Conservation (phyloP, 495 filamentous ascomycete species). For the Neohortaea acidophila region DNA sequence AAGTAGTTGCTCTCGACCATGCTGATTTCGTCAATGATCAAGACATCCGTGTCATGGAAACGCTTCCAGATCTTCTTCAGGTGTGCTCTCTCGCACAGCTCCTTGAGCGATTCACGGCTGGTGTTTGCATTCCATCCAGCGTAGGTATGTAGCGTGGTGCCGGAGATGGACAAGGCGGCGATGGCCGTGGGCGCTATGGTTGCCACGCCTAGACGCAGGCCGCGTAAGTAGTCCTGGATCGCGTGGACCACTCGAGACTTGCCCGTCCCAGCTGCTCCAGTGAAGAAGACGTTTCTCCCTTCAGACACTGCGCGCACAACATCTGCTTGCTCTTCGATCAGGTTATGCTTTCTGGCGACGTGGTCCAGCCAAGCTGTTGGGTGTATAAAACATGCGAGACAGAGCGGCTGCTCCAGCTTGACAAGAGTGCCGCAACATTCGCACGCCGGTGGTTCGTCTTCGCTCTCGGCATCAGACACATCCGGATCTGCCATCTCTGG, state of each 20-base stretch:
- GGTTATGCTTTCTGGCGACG: neutral
- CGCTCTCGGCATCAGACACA: neutral
- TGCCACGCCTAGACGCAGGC: conserved; percentile 24
- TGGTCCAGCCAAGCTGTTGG: neutral
- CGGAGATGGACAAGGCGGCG: conserved; percentile 36
- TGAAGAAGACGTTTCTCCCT: conserved; percentile 43
- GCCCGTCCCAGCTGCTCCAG: conserved; percentile 43
- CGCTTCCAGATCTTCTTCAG: neutral
- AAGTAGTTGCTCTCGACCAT: neutral
- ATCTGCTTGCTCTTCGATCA: conserved; percentile 33
- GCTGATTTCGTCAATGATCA: conserved; percentile 2
- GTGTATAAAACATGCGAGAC: neutral
- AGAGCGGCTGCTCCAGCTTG: neutral
- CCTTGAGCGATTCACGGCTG: neutral
- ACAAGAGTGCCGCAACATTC: neutral
- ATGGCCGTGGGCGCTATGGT: conserved; percentile 43
- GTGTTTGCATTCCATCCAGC: conserved; percentile 32
- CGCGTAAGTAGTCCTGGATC: conserved; percentile 28
- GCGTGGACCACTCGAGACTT: conserved; percentile 41
- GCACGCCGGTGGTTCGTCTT: neutral
- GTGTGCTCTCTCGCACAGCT: neutral
- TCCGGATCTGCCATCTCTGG: neutral
- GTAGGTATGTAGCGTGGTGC: conserved; percentile 38
- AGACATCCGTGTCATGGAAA: neutral
- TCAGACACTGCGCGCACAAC: conserved; percentile 35